Base-by-base conservation (phyloP, 2,329 filamentous ascomycete genomes). In the Penicillium fuscoglaucum region DNA sequence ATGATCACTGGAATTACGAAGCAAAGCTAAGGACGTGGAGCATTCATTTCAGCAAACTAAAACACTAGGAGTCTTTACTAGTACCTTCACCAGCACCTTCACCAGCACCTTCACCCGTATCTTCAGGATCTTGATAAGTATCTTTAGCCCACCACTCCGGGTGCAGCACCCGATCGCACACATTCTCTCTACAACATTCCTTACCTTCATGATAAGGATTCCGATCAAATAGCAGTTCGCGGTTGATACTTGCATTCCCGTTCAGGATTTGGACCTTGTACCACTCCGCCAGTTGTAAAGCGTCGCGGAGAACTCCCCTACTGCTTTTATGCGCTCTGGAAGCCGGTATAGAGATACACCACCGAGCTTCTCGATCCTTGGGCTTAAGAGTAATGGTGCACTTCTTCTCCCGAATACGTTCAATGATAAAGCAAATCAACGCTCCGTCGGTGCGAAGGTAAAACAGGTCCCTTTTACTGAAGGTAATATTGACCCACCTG, bases 221-320 rank as follows among this genome's bases (percentile, higher is more conserved):
- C 24, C 21, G 39, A 29, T 56, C 47, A 35, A 56, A 52, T 9
- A 56, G 29, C 4, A 52, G n/a, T 4, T 43, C 40, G 5, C 47
- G 48, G 29, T 56, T 56, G 31, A 56, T 37, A 33, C n/a, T 52
- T 29, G 47, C 47, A 37, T 56, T 56, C 12, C 54, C 54, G 29
- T 45, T 35, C 26, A 37, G 31, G 9, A 56, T 39, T 6, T 56
- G 54, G 6, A 39, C 24, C 24, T 4, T 45, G 29, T 56, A 56
- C 54, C 54, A 56, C 15, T 56, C 21, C 19, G 31, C 39, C 1
- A 56, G 47, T 39, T 52, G n/a, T 15, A 37, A 26, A 13, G 54
- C 54, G 3, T 52, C 54, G 1, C 4, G 19, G 29, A 33, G 19
- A 29, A 17, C 26, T 7, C 26, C 19, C 1, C 9, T 39, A 2